Evolutionary conservation across 176 grass and related monocot species (phyloP), one percentile per base, ranked within the genome.

Genomic region (Oryza officinalis): DNA sequence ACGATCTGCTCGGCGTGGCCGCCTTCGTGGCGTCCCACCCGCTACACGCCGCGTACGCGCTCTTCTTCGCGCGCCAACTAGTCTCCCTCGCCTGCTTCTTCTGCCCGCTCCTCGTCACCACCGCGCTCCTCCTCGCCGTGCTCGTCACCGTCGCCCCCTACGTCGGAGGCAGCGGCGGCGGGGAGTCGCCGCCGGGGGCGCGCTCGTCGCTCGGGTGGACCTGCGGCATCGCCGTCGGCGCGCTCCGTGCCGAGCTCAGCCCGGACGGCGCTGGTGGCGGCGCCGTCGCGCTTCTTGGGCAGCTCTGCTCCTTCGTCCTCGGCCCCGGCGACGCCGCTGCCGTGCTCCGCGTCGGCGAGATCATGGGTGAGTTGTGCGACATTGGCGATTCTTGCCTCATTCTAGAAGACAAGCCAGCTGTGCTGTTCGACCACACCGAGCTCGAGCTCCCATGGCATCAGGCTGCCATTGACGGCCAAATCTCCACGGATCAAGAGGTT

Each of bases 51-150:
- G 88, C 92, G 44, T 99, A 99, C 82, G 41, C 88, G 27, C 66
- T 96, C 54, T 86, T 99, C 91, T 94, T 92, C 86, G 88, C 84
- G 23, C 91, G 91, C 69, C 77, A 87, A 74, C 69, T 99, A 20
- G 30, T 84, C 74, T 27, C 78, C 9, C 49, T 96, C 14, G 75
- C 88, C 14, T 69, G 71, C 14, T 99, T 96, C 80, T 89, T 99
- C 86, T 87, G 28, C 20, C 93, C 93, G 3, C 93, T 99, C 57
- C 93, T 99, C 73, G 32, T 73, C 38, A 96, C 96, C 74, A 99
- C 96, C 4, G 49, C 87, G 10, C 83, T 96, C 60, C 88, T 94
- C 50, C 77, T 99, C 18, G 46, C 86, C 60, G 85, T 81, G 45
- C 77, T 99, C 65, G 32, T 83, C 61, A 96, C 93, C 45, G 27